Percentiles rank a stretch among this genome's conserved stretches.
Evolutionary conservation across 257 asterid genomes (phyloP).

Genomic region (Solanum corneliomulleri): DNA sequence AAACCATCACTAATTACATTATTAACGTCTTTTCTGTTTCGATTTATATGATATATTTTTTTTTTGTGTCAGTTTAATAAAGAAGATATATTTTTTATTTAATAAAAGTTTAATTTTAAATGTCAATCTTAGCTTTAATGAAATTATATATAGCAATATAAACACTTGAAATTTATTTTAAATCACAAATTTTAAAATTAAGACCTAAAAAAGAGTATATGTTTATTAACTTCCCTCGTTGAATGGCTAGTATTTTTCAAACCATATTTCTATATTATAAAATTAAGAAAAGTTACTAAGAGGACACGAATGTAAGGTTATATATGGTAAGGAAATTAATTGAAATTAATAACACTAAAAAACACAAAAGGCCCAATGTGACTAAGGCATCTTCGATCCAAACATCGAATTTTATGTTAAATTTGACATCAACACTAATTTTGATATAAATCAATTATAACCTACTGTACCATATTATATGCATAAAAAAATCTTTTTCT

Average conservation of each 20-base stretch:
- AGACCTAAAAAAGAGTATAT: no score
- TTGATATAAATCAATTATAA: no score
- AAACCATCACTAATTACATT: neutral
- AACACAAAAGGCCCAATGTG: neutral
- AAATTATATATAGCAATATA: no score
- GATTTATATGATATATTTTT: no score
- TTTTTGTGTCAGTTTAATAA: no score
- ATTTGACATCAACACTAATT: fast-evolving
- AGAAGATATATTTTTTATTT: no score
- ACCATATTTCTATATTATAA: neutral
- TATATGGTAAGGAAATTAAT: neutral
- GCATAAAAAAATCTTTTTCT: no score
- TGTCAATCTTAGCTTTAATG: fast-evolving
- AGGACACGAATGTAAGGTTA: neutral
- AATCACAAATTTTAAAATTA: neutral
- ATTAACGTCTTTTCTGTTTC: fast-evolving
- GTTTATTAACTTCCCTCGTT: neutral
- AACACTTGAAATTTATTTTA: no score
- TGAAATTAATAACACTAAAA: neutral
- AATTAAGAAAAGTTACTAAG: neutral
- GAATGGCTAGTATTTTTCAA: neutral
- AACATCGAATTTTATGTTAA: no score
- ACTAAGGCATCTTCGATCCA: no score
- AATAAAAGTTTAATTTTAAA: no score
- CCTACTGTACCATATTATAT: fast-evolving